phyloP scores from a whole-genome alignment of 768 basidiomycete genomes.

The Leccinum variicolor region DNA sequence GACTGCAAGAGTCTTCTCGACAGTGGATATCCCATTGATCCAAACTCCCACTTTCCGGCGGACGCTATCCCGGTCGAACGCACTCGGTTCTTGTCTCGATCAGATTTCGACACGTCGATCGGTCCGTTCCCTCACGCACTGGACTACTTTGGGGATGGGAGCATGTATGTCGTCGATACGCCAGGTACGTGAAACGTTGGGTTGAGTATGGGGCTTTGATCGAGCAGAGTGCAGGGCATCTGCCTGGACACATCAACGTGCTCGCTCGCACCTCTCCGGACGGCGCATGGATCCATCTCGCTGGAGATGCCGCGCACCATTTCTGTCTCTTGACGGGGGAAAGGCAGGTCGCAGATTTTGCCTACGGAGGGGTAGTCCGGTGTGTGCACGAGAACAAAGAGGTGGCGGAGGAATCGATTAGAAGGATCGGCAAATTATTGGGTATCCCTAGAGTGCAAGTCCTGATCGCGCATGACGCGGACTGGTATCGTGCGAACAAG shows the following conservation, averaged over 20 bases:
- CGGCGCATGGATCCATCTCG: constrained; percentile 52
- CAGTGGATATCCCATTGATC: constrained; percentile 40
- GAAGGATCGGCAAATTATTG: not conserved
- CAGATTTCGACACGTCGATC: constrained; percentile 35
- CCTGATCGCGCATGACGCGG: not conserved
- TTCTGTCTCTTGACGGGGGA: constrained; percentile 44
- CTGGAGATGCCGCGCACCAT: constrained; percentile 53
- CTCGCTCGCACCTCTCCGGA: constrained; percentile 51
- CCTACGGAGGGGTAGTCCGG: constrained; percentile 18
- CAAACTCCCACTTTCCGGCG: constrained; percentile 27
- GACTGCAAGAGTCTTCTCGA: constrained; percentile 33
- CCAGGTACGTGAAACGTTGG: constrained; percentile 26
- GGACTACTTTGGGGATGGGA: constrained; percentile 55
- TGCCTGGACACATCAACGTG: constrained; percentile 50
- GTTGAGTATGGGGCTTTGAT: not conserved
- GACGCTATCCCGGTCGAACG: constrained; percentile 36
- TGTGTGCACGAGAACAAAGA: constrained; percentile 48
- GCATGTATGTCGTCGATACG: constrained; percentile 52
- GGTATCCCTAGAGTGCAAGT: not conserved
- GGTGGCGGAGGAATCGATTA: not conserved
- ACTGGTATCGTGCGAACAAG: not conserved
- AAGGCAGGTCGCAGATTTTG: constrained; percentile 31
- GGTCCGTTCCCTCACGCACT: constrained; percentile 47
- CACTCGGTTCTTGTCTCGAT: constrained; percentile 32
- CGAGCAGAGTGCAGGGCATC: constrained; percentile 33